Evolutionary conservation across 768 basidiomycete genomes (phyloP).

Genomic region (Tricholoma flavovirens): DNA sequence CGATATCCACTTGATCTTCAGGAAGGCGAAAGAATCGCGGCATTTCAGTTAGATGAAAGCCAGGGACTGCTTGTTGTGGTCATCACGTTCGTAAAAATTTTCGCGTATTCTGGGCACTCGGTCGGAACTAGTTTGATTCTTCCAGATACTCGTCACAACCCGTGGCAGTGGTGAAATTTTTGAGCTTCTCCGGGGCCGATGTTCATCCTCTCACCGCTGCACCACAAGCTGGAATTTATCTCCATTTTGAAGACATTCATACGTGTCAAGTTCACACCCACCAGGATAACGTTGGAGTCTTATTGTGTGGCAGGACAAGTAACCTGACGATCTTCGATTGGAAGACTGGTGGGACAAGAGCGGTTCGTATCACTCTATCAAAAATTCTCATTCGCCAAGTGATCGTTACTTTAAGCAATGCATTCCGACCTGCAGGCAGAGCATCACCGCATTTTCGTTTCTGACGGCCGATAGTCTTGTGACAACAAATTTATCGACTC

Average conservation of each 20-base stretch:
- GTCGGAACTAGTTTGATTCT: not conserved
- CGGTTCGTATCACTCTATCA: not conserved
- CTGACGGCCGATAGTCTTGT: not conserved
- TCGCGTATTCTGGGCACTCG: not conserved
- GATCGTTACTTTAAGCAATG: not conserved
- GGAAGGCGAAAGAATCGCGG: not conserved
- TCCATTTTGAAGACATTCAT: not conserved
- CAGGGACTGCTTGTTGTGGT: not conserved
- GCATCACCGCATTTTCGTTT: not conserved
- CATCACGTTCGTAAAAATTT: not conserved
- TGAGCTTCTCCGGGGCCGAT: not conserved
- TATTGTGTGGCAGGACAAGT: not conserved
- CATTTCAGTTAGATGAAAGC: not conserved
- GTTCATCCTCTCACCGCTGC: not conserved
- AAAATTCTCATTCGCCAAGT: not conserved
- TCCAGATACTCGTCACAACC: not conserved
- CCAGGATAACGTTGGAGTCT: not conserved
- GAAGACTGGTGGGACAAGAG: not conserved
- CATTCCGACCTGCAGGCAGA: not conserved
- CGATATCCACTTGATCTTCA: not conserved
- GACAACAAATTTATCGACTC: not conserved
- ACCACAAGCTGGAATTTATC: not conserved
- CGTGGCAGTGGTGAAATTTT: not conserved
- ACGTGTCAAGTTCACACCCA: not conserved
- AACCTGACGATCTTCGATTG: not conserved